These are phyloP conservation scores for Fusarium acutatum DNA, from an alignment of 2,329 filamentous ascomycete species.

Conservation along the genomic window DNA sequence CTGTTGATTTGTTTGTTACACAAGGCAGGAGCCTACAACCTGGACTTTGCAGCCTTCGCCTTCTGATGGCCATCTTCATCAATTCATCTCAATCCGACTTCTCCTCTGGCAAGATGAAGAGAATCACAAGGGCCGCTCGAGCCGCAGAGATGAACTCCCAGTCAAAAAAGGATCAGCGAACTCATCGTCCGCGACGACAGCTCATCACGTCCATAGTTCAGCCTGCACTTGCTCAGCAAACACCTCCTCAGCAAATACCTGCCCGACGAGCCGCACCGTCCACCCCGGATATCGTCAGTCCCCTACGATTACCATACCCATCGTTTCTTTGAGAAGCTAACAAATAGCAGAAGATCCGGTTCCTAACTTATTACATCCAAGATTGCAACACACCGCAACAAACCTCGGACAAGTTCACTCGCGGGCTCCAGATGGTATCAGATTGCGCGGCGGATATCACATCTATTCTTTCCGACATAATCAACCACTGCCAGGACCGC, in stretches of 20 bases:
- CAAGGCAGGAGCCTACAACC: background rate
- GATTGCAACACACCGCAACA: background rate
- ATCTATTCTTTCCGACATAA: background rate
- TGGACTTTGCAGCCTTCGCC: background rate
- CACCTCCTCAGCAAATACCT: background rate
- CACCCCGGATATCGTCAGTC: background rate
- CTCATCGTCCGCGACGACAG: background rate
- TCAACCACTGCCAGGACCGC: too few species aligned
- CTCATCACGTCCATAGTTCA: background rate
- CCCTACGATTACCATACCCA: accelerated
- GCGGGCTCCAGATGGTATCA: background rate
- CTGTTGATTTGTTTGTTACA: background rate
- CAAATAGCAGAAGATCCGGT: background rate
- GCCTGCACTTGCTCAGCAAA: background rate
- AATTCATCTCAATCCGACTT: background rate
- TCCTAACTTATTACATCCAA: background rate
- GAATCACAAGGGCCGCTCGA: background rate
- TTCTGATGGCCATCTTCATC: background rate
- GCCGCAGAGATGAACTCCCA: background rate
- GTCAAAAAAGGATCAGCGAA: background rate
- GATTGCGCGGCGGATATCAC: background rate
- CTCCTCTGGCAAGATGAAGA: background rate
- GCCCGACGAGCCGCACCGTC: background rate
- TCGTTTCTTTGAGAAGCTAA: background rate
- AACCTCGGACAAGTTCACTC: background rate